phyloP scores from a whole-genome alignment of 2,329 filamentous ascomycete genomes.

The Cladosporium colombiae region DNA sequence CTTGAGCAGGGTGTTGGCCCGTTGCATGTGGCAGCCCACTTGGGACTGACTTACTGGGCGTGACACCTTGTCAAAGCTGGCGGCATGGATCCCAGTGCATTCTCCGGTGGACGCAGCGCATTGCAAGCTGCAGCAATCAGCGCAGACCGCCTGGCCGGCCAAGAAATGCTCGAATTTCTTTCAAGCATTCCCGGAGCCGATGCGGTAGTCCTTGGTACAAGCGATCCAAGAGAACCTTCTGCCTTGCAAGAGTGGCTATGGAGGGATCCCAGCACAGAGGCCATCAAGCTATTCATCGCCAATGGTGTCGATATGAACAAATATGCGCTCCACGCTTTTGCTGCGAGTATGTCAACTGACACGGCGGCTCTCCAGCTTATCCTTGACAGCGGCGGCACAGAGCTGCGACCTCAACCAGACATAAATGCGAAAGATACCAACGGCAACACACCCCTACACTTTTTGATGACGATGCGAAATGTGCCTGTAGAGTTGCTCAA shows the following conservation, averaged over 20 bases:
- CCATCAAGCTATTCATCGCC: constrained; percentile 17
- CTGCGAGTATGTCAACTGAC: constrained; percentile 4
- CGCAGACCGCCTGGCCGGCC: background rate
- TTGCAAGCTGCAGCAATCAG: constrained; percentile 13
- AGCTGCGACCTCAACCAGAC: constrained; percentile 8
- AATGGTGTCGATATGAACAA: constrained; percentile 17
- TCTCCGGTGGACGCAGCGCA: background rate
- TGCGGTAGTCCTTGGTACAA: background rate
- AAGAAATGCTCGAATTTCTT: constrained; percentile 17
- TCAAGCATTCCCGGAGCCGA: constrained; percentile 8
- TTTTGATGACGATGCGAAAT: constrained; percentile 18
- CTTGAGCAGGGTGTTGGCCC: background rate
- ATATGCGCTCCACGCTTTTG: constrained; percentile 20
- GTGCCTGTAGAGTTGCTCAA: constrained; percentile 24
- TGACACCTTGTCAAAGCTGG: constrained; percentile 21
- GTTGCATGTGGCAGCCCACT: constrained; percentile 22
- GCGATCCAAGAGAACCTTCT: background rate
- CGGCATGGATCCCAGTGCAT: background rate
- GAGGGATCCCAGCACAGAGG: constrained; percentile 11
- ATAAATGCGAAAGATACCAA: constrained; percentile 23
- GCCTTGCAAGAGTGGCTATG: constrained; percentile 1
- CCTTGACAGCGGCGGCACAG: background rate
- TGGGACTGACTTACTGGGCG: constrained; percentile 23
- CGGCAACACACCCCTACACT: constrained; percentile 23
- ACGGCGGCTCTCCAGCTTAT: constrained; percentile 21